Conservation (phyloP, 805 yeast genomes). For the Ogataea neopini region DNA sequence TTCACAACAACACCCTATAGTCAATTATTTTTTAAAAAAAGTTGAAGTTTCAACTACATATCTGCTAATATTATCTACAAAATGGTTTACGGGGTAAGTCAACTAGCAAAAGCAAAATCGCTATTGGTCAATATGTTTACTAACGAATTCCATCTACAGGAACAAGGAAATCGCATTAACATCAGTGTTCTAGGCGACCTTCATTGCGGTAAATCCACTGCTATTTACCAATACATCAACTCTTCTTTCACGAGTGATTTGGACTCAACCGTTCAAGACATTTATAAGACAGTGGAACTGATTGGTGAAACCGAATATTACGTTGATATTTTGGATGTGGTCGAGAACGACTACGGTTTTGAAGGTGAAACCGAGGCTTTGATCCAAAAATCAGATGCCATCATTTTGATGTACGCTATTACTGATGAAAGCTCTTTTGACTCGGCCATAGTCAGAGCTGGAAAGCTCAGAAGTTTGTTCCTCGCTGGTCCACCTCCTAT, state of each 20-base stretch:
- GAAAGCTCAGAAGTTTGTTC: conserved; percentile 74
- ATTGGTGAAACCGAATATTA: conserved; percentile 40
- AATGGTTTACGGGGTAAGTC: conserved; percentile 8
- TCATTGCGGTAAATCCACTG: conserved; percentile 36
- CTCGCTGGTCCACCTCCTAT: conserved; percentile 24
- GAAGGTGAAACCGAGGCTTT: conserved; percentile 17
- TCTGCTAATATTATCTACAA: background rate
- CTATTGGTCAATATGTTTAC: background rate
- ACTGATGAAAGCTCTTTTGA: conserved; percentile 50
- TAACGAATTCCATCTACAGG: conserved; percentile 6
- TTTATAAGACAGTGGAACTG: conserved; percentile 22
- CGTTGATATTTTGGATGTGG: conserved; percentile 74
- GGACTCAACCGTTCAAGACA: conserved; percentile 33
- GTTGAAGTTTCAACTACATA: background rate
- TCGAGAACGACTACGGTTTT: conserved; percentile 69
- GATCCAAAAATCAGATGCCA: conserved; percentile 43
- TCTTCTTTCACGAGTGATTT: conserved; percentile 23
- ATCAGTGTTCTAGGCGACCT: conserved; percentile 34
- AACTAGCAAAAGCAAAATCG: background rate
- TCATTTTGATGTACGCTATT: conserved; percentile 51
- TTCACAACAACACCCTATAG: too few relatives aligned
- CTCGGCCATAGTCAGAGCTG: conserved; percentile 38
- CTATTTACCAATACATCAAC: conserved; percentile 28
- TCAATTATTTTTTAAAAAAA: background rate
- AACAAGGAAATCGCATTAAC: conserved; percentile 18